Evolutionary conservation across 352 stramenopile species (phyloP), one percentile per base, ranked within the genome.

Genomic region (Phytophthora crassamura): DNA sequence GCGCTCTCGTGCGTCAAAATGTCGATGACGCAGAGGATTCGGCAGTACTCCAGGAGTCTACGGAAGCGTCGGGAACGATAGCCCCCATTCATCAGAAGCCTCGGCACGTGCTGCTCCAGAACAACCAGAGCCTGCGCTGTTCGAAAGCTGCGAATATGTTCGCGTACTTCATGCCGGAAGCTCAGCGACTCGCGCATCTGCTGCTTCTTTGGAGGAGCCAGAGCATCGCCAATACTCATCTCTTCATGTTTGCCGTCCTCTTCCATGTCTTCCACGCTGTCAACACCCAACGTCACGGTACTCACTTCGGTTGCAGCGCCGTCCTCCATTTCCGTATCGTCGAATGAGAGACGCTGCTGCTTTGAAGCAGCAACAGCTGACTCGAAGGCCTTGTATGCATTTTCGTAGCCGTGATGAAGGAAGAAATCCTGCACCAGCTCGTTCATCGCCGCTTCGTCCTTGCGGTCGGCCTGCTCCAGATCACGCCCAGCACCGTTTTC

Each of bases 1-100:
- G 69, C 55, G 5, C 7, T 33, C 16, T 68, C 36, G n/a, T n/a
- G 38, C n/a, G 48, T 70, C 39, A 83, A 58, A 16, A 76, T 53
- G 43, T 86, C 78, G 30, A 86, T 34, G 15, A 86, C 67, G 30
- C 72, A 86, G 4, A 86, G 54, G 12, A 86, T 77, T 30, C 59
- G 67, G 35, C 65, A 77, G 34, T 78, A 72, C 18, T 77, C 39
- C 30, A 74, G 30, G 6, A 84, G 38, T 59, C 67, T 71, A 47
- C 46, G 55, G 14, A 49, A 15, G 22, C 20, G 40, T 16, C 57
- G 35, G 8, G 41, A 63, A 39, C 18, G 33, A 42, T 18, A 40
- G 4, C 28, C 40, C 10, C 18, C 53, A 36, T 58, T 57, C 28
- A 41, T 55, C 36, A 55, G 28, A 8, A 61, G 28, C 45, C 34